phyloP scores from a whole-genome alignment of 805 yeast genomes.

The Candida maesae region DNA sequence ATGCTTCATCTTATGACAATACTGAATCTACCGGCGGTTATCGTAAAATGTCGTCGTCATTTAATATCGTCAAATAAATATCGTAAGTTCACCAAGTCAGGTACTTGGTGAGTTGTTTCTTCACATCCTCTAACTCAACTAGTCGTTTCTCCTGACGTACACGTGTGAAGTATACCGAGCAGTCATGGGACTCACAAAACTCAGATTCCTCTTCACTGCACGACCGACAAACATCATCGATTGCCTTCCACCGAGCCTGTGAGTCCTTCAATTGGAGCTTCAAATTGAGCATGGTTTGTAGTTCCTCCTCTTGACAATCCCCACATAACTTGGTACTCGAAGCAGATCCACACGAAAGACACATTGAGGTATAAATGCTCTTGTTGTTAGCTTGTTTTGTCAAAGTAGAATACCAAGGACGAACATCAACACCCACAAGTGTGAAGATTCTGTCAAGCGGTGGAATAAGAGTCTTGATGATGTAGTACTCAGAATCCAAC shows the following conservation, averaged over 20 bases:
- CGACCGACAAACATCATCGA: constrained; percentile 33
- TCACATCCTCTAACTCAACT: constrained; percentile 16
- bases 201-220: constrained; percentile 34
- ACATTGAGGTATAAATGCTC: constrained; percentile 30
- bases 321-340: constrained; percentile 30
- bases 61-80: background rate
- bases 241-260: constrained; percentile 29
- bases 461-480: constrained; percentile 78
- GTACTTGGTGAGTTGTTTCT: constrained; percentile 3
- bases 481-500: constrained; percentile 83
- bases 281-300: constrained; percentile 33
- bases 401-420: constrained; percentile 70
- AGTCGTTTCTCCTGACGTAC: constrained; percentile 37
- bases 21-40: too few relatives aligned
- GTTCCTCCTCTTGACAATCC: constrained; percentile 33
- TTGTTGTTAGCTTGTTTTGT: constrained; percentile 38
- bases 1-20: too few relatives aligned
- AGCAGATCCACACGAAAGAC: constrained; percentile 22
- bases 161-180: constrained; percentile 56
- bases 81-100: constrained; percentile 11
- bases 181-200: constrained; percentile 59
- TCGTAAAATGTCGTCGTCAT: too few relatives aligned
- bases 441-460: constrained; percentile 84
- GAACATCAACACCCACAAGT: constrained; percentile 76
- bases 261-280: constrained; percentile 24